phyloP scores from a whole-genome alignment of 2,329 filamentous ascomycete genomes.

The Aureobasidium sp. region DNA sequence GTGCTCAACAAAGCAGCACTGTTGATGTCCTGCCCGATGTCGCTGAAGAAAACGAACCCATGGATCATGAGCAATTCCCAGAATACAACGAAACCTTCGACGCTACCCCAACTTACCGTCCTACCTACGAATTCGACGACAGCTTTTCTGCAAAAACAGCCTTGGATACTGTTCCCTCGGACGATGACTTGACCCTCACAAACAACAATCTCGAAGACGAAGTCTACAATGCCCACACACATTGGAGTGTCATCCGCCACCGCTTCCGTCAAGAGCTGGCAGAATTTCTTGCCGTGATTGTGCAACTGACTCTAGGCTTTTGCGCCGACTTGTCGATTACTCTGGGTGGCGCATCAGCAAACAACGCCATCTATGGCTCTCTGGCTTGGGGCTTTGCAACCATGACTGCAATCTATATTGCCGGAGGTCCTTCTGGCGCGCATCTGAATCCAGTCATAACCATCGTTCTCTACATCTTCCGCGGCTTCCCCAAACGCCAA shows the following conservation, averaged over 20 bases:
- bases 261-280: conserved; percentile 3
- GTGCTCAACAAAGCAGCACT: not conserved
- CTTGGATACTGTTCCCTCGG: not conserved
- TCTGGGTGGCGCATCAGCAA: not conserved
- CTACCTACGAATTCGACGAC: conserved; percentile 11
- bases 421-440: conserved; percentile 36
- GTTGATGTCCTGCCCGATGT: not conserved
- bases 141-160: conserved; percentile 1
- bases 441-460: conserved; percentile 42
- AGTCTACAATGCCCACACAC: conserved; percentile 7
- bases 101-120: not conserved
- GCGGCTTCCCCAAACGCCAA: conserved; percentile 46
- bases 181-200: not conserved
- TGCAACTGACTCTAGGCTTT: conserved; percentile 12
- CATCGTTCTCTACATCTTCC: conserved; percentile 35
- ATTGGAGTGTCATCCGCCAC: conserved; percentile 5
- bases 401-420: conserved; percentile 40
- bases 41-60: not conserved
- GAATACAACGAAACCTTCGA: not conserved
- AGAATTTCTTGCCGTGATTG: conserved; percentile 7
- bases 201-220: conserved; percentile 4
- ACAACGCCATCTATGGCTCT: conserved; percentile 27
- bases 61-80: not conserved
- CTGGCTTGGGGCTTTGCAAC: conserved; percentile 38
- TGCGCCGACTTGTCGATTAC: conserved; percentile 2